Percentiles rank a stretch among this genome's conserved stretches.
These are phyloP conservation scores for Chimonanthus salicifolius DNA, from an alignment of 164 flowering plant species.

Conservation along the genomic window DNA sequence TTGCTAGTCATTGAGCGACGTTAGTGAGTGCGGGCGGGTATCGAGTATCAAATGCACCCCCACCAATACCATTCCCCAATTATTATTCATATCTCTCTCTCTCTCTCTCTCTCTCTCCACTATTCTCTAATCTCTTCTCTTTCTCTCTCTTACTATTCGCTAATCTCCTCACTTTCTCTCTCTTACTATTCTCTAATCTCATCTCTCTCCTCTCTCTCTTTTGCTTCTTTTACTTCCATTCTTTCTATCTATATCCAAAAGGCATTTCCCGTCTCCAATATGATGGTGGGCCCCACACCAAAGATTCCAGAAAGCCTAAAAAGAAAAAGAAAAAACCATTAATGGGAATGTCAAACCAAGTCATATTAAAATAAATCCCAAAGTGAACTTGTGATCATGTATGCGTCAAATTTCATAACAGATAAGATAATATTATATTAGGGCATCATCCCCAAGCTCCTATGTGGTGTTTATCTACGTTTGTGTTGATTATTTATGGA, in stretches of 20 bases:
- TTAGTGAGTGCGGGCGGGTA: conserved; percentile 16
- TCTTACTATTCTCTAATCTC: no score
- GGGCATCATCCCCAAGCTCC: no score
- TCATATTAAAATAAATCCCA: background rate
- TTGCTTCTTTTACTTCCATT: background rate
- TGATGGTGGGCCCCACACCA: conserved; percentile 10
- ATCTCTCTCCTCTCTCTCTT: background rate
- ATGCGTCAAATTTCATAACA: conserved; percentile 3
- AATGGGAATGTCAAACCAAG: background rate
- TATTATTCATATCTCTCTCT: background rate
- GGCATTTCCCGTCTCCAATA: conserved; percentile 18
- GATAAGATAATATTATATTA: no score
- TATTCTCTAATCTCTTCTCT: no score
- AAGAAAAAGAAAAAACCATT: background rate
- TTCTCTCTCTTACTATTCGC: background rate
- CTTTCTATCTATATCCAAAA: conserved; percentile 11
- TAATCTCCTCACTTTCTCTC: background rate
- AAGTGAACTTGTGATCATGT: conserved; percentile 2
- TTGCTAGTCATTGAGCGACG: conserved; percentile 5
- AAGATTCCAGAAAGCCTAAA: conserved; percentile 17
- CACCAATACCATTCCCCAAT: background rate
- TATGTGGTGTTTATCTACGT: background rate
- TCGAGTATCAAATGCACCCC: conserved; percentile 15
- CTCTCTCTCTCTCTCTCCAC: background rate
- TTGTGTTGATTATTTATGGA: no score